Conservation (phyloP, 202 grass and related monocot genomes). For the Digitaria exilis region DNA sequence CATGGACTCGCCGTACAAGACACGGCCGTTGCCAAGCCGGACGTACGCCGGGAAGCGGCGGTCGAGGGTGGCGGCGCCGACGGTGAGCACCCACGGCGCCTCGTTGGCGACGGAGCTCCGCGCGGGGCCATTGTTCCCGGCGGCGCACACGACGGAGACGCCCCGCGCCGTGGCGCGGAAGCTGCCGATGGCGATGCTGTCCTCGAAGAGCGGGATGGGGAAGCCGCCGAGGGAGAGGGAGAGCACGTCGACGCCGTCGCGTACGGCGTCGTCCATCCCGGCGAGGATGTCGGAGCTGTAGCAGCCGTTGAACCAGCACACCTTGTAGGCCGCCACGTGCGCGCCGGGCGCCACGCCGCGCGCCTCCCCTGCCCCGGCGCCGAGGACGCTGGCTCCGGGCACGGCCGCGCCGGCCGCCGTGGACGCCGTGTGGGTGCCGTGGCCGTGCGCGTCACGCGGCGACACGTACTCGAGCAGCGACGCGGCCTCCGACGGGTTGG, state of each 20-base stretch:
- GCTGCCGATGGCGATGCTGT: slow-evolving; percentile 90
- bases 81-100: slow-evolving; percentile 80
- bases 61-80: slow-evolving; percentile 74
- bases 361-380: slow-evolving; percentile 53
- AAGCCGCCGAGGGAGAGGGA: slow-evolving; percentile 87
- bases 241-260: slow-evolving; percentile 77
- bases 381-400: slow-evolving; percentile 55
- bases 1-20: slow-evolving; percentile 94
- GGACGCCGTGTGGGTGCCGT: slow-evolving; percentile 82
- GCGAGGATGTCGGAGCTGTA: slow-evolving; percentile 92
- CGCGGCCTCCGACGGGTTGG: slow-evolving; percentile 32
- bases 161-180: slow-evolving; percentile 67
- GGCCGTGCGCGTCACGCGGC: slow-evolving; percentile 78
- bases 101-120: slow-evolving; percentile 74
- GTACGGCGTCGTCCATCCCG: slow-evolving; percentile 86
- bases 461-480: slow-evolving; percentile 73
- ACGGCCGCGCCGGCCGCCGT: slow-evolving; percentile 61
- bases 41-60: slow-evolving; percentile 75
- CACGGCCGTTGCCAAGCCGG: slow-evolving; percentile 57
- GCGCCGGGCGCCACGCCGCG: slow-evolving; percentile 66
- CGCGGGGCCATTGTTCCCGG: slow-evolving; percentile 75
- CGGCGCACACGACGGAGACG: slow-evolving; percentile 74
- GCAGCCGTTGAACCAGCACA: slow-evolving; percentile 95
- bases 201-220: slow-evolving; percentile 86
- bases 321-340: slow-evolving; percentile 86